Percentiles rank a stretch among this genome's conserved stretches.
Evolutionary conservation across 2,329 filamentous ascomycete species (phyloP).

Genomic region (Metarhizium sp.): DNA sequence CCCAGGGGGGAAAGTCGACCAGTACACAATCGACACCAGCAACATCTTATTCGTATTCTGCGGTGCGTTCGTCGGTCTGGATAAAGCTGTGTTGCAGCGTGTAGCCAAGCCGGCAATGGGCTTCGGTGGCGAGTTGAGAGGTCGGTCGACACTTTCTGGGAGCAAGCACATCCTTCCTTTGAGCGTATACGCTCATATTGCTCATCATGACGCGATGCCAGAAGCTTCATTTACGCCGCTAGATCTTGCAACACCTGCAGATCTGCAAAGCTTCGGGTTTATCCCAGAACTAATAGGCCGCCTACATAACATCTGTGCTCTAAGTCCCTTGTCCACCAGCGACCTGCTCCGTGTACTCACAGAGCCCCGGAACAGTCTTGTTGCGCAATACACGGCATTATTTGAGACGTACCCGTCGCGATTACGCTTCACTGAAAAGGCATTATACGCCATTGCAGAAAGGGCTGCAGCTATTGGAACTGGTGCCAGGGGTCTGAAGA

Average conservation of each 20-base stretch:
- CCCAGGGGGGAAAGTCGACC: constrained; percentile 44
- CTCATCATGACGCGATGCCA: constrained; percentile 38
- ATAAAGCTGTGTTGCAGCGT: constrained; percentile 80
- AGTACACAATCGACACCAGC: constrained; percentile 76
- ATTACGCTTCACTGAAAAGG: constrained; percentile 72
- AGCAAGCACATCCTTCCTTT: constrained; percentile 54
- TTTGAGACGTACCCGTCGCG: constrained; percentile 74
- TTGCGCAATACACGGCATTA: constrained; percentile 81
- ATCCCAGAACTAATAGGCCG: constrained; percentile 96
- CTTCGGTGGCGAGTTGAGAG: constrained; percentile 75
- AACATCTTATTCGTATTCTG: constrained; percentile 98
- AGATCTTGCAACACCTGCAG: constrained; percentile 64
- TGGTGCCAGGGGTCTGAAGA: constrained; percentile 69
- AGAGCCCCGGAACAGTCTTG: constrained; percentile 80
- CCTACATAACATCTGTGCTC: constrained; percentile 79
- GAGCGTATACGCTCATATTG: constrained; percentile 45
- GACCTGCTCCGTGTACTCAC: constrained; percentile 81
- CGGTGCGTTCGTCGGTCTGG: constrained; percentile 86
- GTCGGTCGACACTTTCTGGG: constrained; percentile 37
- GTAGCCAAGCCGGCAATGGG: constrained; percentile 80
- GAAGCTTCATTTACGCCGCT: constrained; percentile 44
- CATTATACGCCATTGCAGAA: constrained; percentile 72
- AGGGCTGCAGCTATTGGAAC: constrained; percentile 53
- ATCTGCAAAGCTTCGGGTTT: constrained; percentile 79
- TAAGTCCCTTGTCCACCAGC: constrained; percentile 60